Evolutionary conservation across 495 filamentous ascomycete genomes (phyloP).

Genomic region (Niebla homalea): DNA sequence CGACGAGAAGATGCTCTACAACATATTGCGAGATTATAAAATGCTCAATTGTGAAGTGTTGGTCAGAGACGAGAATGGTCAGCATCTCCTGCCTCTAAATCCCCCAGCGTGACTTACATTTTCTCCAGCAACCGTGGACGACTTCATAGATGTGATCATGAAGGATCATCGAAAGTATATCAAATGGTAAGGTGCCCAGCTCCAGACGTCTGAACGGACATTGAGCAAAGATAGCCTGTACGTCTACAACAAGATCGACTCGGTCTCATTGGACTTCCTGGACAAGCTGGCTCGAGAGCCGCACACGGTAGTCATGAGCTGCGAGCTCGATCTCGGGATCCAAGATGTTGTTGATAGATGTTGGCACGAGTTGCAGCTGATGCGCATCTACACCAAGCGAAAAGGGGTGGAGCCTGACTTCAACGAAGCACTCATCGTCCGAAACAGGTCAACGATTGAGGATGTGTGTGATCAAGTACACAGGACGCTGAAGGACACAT

Average conservation of each 20-base stretch:
- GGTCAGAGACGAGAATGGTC: slow-evolving; percentile 81
- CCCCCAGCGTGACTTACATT: slow-evolving; percentile 3
- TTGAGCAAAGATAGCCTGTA: slow-evolving; percentile 52
- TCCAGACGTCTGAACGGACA: neutral
- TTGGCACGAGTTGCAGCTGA: slow-evolving; percentile 86
- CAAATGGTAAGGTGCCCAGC: slow-evolving; percentile 38
- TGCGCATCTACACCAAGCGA: slow-evolving; percentile 91
- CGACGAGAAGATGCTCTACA: slow-evolving; percentile 95
- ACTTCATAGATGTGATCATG: slow-evolving; percentile 99
- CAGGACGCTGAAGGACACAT: slow-evolving; percentile 88
- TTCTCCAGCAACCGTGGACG: slow-evolving; percentile 71
- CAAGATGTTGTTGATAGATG: slow-evolving; percentile 89
- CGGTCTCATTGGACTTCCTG: slow-evolving; percentile 82
- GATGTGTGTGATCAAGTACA: slow-evolving; percentile 97
- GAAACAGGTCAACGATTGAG: slow-evolving; percentile 76
- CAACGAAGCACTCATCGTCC: slow-evolving; percentile 83
- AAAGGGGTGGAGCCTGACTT: slow-evolving; percentile 90
- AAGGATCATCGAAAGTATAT: slow-evolving; percentile 98
- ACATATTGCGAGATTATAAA: slow-evolving; percentile 96
- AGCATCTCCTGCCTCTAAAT: neutral
- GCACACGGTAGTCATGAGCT: slow-evolving; percentile 92
- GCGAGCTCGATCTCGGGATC: slow-evolving; percentile 94
- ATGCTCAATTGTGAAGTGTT: slow-evolving; percentile 96
- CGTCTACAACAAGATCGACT: slow-evolving; percentile 99
- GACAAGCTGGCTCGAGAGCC: slow-evolving; percentile 85